These are phyloP conservation scores for Haplosporangium sp. DNA, from an alignment of 371 early-diverging fungal species.

Conservation along the genomic window DNA sequence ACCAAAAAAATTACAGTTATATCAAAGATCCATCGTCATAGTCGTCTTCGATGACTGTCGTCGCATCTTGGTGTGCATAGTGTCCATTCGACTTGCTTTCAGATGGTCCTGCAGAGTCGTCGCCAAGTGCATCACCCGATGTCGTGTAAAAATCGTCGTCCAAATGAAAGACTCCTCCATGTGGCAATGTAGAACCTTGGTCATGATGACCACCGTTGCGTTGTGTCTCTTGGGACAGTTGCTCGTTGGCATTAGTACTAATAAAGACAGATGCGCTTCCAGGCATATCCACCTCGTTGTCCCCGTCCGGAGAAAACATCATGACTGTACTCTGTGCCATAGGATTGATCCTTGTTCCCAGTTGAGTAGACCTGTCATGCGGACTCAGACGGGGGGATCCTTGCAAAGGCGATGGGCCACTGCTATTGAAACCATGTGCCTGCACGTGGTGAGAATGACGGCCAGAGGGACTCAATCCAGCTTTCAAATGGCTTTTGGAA, in stretches of 20 bases:
- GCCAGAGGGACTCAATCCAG: neutral
- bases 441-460: conserved; percentile 5
- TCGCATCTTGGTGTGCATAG: conserved; percentile 14
- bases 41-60: conserved; percentile 10
- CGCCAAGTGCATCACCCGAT: neutral
- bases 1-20: neutral
- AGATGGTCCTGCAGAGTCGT: conserved; percentile 2
- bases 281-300: conserved; percentile 67
- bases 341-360: conserved; percentile 5
- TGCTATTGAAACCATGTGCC: neutral
- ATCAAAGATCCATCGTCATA: conserved; percentile 26
- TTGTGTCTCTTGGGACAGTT: neutral
- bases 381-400: conserved; percentile 5
- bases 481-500: neutral
- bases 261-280: conserved; percentile 46
- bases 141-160: conserved; percentile 32
- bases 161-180: conserved; percentile 43
- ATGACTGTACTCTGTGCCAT: conserved; percentile 52
- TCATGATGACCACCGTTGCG: neutral
- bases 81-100: conserved; percentile 16
- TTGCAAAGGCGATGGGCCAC: neutral
- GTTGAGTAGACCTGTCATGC: conserved; percentile 1
- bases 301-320: conserved; percentile 71
- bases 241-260: conserved; percentile 1
- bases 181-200: conserved; percentile 28